These are phyloP conservation scores for Senna siamea DNA, from an alignment of 306 rosid genomes.

Conservation along the genomic window DNA sequence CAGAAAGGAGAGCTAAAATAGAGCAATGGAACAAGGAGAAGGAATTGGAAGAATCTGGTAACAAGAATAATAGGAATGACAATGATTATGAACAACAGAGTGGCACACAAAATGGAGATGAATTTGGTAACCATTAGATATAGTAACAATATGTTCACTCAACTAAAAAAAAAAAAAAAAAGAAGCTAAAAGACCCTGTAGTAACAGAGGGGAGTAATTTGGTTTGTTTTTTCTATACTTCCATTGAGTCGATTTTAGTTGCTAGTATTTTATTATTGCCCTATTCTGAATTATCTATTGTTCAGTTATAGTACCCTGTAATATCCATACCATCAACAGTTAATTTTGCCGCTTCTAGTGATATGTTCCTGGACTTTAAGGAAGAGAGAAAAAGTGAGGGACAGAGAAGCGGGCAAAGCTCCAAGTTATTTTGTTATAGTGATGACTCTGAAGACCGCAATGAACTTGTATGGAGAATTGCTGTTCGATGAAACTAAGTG, in stretches of 20 bases:
- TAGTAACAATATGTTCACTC: conserved; percentile 43
- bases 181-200: conserved; percentile 12
- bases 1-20: conserved; percentile 89
- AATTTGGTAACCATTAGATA: conserved; percentile 52
- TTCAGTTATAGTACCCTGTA: conserved; percentile 42
- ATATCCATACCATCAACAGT: conserved; percentile 6
- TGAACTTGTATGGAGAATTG: neutral
- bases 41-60: conserved; percentile 59
- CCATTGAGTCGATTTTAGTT: conserved; percentile 36
- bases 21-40: conserved; percentile 93
- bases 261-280: conserved; percentile 18
- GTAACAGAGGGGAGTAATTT: conserved; percentile 40
- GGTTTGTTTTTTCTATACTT: conserved; percentile 46
- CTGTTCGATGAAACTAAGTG: neutral
- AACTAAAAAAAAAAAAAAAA: conserved; percentile 1
- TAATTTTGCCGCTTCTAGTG: conserved; percentile 47
- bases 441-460: no score
- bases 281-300: conserved; percentile 24
- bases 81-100: conserved; percentile 50
- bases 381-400: neutral
- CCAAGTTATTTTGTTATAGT: neutral
- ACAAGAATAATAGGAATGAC: conserved; percentile 40
- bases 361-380: neutral
- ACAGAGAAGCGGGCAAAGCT: neutral
- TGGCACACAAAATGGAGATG: conserved; percentile 51